Conservation (phyloP, 2,329 filamentous ascomycete genomes). For the Exophiala sp. region DNA sequence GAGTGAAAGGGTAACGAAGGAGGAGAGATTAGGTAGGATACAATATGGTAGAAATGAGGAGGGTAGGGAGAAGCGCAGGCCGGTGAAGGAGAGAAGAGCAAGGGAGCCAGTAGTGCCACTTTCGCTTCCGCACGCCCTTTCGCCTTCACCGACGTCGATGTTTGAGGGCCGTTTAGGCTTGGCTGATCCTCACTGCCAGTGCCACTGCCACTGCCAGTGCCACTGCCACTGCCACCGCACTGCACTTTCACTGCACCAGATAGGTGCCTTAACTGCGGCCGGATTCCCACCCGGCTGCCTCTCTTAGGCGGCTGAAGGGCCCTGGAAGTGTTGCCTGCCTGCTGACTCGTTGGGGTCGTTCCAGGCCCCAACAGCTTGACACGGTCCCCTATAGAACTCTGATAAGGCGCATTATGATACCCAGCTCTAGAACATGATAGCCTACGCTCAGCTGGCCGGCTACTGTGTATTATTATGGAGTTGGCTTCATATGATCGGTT, state of each 20-base stretch:
- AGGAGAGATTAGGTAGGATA: conserved; percentile 6
- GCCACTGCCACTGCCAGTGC: not conserved
- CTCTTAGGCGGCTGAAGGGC: not conserved
- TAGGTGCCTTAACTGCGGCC: no score
- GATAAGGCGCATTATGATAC: not conserved
- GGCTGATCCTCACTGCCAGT: conserved; percentile 1
- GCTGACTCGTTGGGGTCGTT: not conserved
- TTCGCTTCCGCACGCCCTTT: conserved; percentile 5
- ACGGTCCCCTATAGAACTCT: not conserved
- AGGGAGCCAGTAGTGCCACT: conserved; percentile 4
- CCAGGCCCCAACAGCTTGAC: not conserved
- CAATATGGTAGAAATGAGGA: not conserved
- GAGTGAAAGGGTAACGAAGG: conserved; percentile 1
- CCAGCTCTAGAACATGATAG: no score
- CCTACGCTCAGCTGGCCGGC: no score
- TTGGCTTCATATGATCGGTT: no score
- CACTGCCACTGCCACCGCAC: not conserved
- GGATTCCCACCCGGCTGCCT: no score
- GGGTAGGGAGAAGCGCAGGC: not conserved
- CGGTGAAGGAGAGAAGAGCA: not conserved
- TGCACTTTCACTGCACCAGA: not conserved
- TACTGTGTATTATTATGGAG: no score
- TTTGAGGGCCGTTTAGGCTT: not conserved
- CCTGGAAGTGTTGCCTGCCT: conserved; percentile 2
- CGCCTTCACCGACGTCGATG: not conserved